A percentile compares a stretch with the other conserved stretches of the same genome.
Evolutionary conservation across 1,284 basidiomycete genomes (phyloP).

Genomic region (Cronartium quercuum): DNA sequence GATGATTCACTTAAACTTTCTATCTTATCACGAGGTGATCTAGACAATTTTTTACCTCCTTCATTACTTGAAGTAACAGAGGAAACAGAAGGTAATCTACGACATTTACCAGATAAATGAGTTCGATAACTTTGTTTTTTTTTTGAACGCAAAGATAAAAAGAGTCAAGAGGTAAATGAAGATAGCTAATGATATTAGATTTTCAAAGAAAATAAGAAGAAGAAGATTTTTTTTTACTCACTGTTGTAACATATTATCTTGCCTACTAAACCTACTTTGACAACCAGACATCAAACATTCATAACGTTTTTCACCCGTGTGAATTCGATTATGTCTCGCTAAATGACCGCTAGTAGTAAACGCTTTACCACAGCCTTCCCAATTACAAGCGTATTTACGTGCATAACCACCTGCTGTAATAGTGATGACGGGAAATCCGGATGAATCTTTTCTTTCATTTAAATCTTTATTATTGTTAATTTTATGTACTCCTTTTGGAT

Average conservation of each 20-base stretch:
- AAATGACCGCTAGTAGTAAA: conserved; percentile 41
- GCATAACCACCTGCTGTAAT: conserved; percentile 35
- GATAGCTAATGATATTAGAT: no score
- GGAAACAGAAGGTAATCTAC: conserved; percentile 20
- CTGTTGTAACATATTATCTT: conserved; percentile 43
- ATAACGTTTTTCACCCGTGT: conserved; percentile 42
- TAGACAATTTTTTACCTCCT: neutral
- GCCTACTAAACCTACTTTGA: conserved; percentile 40
- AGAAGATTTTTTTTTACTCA: conserved; percentile 14
- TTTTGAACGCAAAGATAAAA: no score
- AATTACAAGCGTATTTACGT: conserved; percentile 37
- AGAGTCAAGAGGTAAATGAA: no score
- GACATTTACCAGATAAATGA: conserved; percentile 40
- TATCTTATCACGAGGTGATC: neutral
- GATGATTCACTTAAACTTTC: neutral
- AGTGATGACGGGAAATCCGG: neutral
- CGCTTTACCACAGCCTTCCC: conserved; percentile 38
- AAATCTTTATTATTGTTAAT: no score
- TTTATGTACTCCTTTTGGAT: no score
- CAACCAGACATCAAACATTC: conserved; percentile 40
- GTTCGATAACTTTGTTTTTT: conserved; percentile 41
- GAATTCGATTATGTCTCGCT: conserved; percentile 41
- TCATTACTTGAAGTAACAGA: neutral
- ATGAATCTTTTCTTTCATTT: no score
- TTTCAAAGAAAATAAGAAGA: neutral